Evolutionary conservation across 2,329 filamentous ascomycete genomes (phyloP), one percentile per base, ranked within the genome.

Genomic region (Graphilbum ipis-grandicollis): DNA sequence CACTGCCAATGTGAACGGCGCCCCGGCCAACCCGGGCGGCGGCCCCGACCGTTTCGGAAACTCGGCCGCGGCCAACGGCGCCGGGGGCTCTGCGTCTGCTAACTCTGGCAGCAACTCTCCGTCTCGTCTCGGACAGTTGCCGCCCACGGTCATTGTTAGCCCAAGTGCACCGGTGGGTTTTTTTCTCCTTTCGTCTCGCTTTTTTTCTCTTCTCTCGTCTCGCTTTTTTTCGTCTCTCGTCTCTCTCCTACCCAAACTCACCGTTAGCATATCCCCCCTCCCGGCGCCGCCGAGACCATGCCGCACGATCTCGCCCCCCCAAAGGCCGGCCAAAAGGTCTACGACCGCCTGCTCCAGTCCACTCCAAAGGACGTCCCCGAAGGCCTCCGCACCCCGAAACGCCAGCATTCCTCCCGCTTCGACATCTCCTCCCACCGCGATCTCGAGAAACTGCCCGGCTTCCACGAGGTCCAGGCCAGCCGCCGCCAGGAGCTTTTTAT

Each of bases 371-470:
- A 98, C 59, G 82, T 93, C 43, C 85, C 90, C 26, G 90, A 96
- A 57, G 90, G 90, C 29, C 77, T 96, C 43, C 74, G 88, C 52
- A 96, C 90, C 5, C 90, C 90, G 19, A 93, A 93, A 62, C 75
- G 90, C 54, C 90, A 98, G 59, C 86, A 96, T 53, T 98, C 90
- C 33, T 45, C 43, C 5, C 76, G 90, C 43, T 98, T 98, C 56
- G 88, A 98, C 56, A 92, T 98, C 46, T 98, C 90, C 4, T 84
- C 92, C 44, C 86, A 96, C 56, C 75, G 90, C 51, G 90, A 98
- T 57, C 68, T 98, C 35, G 90, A 98, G 57, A 98, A 98, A 61
- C 67, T 98, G 19, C 88, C 90, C 2, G 90, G 90, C 26, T 98
- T 98, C 58, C 90, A 98, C 52, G 90, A 98, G 58, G 90, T 96